phyloP scores from a whole-genome alignment of 2,329 filamentous ascomycete species.

The Epichloe gansuensis region DNA sequence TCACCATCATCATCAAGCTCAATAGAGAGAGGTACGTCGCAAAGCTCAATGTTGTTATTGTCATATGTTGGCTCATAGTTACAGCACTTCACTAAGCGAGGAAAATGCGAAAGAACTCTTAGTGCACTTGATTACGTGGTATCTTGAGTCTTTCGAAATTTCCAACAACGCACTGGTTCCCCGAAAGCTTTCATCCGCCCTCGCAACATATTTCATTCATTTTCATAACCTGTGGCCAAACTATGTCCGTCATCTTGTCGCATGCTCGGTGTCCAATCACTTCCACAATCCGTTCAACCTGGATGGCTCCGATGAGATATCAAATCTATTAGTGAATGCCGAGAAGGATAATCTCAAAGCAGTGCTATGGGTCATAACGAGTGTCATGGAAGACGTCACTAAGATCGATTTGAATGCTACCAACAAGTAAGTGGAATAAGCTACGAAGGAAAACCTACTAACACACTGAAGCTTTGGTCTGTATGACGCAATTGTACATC shows the following conservation, averaged over 20 bases:
- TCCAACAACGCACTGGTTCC: slow-evolving; percentile 47
- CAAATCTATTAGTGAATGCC: slow-evolving; percentile 34
- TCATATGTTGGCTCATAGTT: slow-evolving; percentile 1
- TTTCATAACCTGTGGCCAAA: slow-evolving; percentile 54
- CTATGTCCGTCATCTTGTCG: slow-evolving; percentile 47
- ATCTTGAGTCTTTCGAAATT: slow-evolving; percentile 39
- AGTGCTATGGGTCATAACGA: slow-evolving; percentile 47
- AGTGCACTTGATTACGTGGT: slow-evolving; percentile 48
- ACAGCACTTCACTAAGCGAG: slow-evolving; percentile 37
- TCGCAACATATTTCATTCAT: slow-evolving; percentile 63
- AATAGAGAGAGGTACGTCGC: slow-evolving; percentile 64
- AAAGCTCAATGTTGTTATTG: slow-evolving; percentile 12
- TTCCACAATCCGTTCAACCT: slow-evolving; percentile 11
- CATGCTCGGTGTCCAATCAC: slow-evolving; percentile 34
- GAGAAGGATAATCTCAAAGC: slow-evolving; percentile 36
- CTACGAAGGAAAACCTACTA: neutral
- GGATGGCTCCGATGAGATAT: slow-evolving; percentile 24
- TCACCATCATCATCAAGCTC: slow-evolving; percentile 88
- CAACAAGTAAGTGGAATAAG: slow-evolving; percentile 33
- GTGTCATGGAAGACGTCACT: slow-evolving; percentile 22
- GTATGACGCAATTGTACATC: slow-evolving; percentile 27
- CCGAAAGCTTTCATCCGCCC: slow-evolving; percentile 63
- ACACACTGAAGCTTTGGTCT: slow-evolving; percentile 21
- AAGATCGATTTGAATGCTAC: slow-evolving; percentile 52
- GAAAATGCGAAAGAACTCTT: slow-evolving; percentile 47